A percentile compares a stretch with the other conserved stretches of the same genome.
Evolutionary conservation across 2,329 filamentous ascomycete genomes (phyloP).

Genomic region (Alternaria sp.): DNA sequence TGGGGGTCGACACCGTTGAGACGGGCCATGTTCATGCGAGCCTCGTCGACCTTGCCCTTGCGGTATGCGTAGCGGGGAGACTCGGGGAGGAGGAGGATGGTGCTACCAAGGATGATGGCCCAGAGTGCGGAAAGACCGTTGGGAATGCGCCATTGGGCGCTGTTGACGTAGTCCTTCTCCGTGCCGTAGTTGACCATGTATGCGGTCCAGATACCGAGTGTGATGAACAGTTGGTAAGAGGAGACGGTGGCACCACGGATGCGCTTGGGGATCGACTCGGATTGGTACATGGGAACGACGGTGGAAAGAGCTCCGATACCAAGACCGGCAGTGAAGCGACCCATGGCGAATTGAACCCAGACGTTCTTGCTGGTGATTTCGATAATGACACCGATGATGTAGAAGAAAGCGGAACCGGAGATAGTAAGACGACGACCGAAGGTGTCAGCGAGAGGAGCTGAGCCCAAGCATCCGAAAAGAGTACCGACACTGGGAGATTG

Average conservation of each 20-base stretch:
- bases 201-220: constrained; percentile 66
- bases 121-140: constrained; percentile 65
- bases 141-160: constrained; percentile 68
- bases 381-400: constrained; percentile 68
- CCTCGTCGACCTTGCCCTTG: constrained; percentile 57
- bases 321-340: constrained; percentile 68
- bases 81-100: constrained; percentile 63
- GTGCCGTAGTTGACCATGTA: constrained; percentile 67
- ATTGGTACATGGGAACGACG: constrained; percentile 66
- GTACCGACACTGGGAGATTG: constrained; percentile 62
- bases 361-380: constrained; percentile 65
- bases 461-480: constrained; percentile 71
- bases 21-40: constrained; percentile 59
- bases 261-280: constrained; percentile 68
- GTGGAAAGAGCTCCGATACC: constrained; percentile 71
- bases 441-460: constrained; percentile 64
- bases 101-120: constrained; percentile 60
- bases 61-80: constrained; percentile 65
- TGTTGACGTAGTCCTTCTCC: constrained; percentile 54
- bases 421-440: constrained; percentile 69
- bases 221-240: constrained; percentile 73
- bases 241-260: constrained; percentile 68
- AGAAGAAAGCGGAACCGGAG: constrained; percentile 66
- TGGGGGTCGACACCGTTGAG: constrained; percentile 63
- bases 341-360: constrained; percentile 70